phyloP scores from a whole-genome alignment of 2,329 filamentous ascomycete genomes.

The Talaromyces verruculosus region DNA sequence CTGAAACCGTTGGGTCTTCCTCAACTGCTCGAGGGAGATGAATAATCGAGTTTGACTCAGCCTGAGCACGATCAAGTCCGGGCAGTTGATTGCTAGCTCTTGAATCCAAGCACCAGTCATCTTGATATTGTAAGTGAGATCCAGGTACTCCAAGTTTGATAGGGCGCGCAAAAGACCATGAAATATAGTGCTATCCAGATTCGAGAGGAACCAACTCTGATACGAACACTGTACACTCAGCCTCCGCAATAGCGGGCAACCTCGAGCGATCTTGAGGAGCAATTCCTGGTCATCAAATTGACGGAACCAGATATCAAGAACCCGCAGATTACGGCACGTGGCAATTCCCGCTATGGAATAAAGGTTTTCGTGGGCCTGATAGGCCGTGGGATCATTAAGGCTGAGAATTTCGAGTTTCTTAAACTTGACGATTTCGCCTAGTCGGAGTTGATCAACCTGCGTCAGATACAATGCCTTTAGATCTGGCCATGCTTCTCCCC shows the following conservation, averaged over 20 bases:
- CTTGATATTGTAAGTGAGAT: background rate
- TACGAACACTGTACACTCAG: background rate
- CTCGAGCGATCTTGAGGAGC: background rate
- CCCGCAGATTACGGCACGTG: background rate
- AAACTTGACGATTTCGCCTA: background rate
- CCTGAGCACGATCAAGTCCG: background rate
- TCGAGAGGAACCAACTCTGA: too few species aligned
- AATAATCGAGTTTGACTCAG: background rate
- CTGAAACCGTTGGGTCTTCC: background rate
- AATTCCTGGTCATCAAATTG: background rate
- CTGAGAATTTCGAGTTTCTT: background rate
- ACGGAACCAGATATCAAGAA: background rate
- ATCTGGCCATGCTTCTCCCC: background rate
- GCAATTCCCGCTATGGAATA: background rate
- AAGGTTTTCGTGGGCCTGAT: background rate
- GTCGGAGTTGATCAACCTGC: background rate
- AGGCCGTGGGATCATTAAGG: background rate
- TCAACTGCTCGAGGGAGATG: background rate
- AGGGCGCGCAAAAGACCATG: background rate
- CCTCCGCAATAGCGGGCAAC: background rate
- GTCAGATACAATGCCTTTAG: background rate
- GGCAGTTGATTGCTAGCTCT: background rate
- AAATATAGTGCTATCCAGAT: too few species aligned
- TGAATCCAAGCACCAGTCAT: background rate
- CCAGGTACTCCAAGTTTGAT: background rate